A percentile compares a stretch with the other conserved stretches of the same genome.
phyloP scores from a whole-genome alignment of 257 asterid genomes.

The Fraxinus americana region DNA sequence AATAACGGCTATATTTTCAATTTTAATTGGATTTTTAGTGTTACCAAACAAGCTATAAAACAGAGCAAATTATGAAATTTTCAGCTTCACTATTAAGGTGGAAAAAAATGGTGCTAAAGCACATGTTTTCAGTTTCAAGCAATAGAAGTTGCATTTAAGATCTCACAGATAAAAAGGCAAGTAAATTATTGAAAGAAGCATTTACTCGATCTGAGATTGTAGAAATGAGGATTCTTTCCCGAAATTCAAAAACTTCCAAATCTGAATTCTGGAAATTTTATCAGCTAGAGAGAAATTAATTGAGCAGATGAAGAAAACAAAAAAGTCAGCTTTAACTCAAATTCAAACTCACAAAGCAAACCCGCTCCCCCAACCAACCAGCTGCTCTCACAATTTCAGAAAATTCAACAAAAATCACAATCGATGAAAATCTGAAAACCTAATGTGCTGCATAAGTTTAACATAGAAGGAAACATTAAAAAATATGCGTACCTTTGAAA shows the following conservation, averaged over 20 bases:
- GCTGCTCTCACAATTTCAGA: slow-evolving; percentile 23
- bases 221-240: slow-evolving; percentile 1
- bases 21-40: no score
- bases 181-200: slow-evolving; percentile 22
- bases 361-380: slow-evolving; percentile 1
- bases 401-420: slow-evolving; percentile 28
- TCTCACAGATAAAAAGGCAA: slow-evolving; percentile 31
- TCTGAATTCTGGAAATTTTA: slow-evolving; percentile 5
- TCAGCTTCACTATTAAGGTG: slow-evolving; percentile 33
- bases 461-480: slow-evolving; percentile 16
- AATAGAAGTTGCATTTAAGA: slow-evolving; percentile 51
- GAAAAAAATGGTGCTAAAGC: slow-evolving; percentile 27
- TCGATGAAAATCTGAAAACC: slow-evolving; percentile 33
- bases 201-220: slow-evolving; percentile 14
- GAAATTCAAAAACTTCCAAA: slow-evolving; percentile 25
- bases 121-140: slow-evolving; percentile 31
- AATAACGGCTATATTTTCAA: no score
- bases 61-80: slow-evolving; percentile 25
- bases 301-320: slow-evolving; percentile 37
- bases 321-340: slow-evolving; percentile 31
- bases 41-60: no score
- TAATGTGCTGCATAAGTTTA: slow-evolving; percentile 28
- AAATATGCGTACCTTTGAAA: slow-evolving; percentile 39
- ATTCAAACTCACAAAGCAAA: slow-evolving; percentile 15
- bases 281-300: not conserved